phyloP scores from a whole-genome alignment of 257 asterid species.

The Thymus mandschuricus region DNA sequence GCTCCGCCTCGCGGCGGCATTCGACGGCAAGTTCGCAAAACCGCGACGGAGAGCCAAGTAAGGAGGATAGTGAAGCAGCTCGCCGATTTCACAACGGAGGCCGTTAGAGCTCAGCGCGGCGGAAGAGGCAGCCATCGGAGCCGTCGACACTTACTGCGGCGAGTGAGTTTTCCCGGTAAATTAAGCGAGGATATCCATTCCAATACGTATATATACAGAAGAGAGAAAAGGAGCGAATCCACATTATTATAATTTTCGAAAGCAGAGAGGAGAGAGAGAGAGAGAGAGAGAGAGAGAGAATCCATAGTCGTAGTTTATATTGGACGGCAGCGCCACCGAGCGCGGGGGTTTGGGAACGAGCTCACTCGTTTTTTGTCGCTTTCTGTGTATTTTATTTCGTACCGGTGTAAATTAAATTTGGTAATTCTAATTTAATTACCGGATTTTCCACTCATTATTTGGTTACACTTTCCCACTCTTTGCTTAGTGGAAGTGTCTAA shows the following conservation, averaged over 20 bases:
- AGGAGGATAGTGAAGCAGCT: conserved; percentile 18
- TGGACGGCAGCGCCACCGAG: conserved; percentile 49
- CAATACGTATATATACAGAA: background rate
- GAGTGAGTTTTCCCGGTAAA: conserved; percentile 27
- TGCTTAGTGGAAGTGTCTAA: no score
- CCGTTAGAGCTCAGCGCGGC: conserved; percentile 26
- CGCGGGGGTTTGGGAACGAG: background rate
- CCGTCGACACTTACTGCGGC: background rate
- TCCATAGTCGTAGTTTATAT: background rate
- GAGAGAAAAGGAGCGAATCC: background rate
- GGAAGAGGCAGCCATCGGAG: conserved; percentile 49
- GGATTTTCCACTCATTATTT: no score
- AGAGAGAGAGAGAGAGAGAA: no score
- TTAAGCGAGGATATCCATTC: background rate
- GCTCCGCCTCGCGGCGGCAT: conserved; percentile 15
- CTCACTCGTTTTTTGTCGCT: conserved; percentile 9
- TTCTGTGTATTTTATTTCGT: background rate
- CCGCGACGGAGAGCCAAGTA: background rate
- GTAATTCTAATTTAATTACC: no score
- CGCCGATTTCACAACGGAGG: background rate
- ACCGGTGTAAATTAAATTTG: no score
- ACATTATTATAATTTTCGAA: background rate
- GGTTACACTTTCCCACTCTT: no score
- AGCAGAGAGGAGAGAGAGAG: no score
- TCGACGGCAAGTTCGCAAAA: conserved; percentile 23